Evolutionary conservation across 805 yeast genomes (phyloP).

Genomic region (Kuraishia molischiana): DNA sequence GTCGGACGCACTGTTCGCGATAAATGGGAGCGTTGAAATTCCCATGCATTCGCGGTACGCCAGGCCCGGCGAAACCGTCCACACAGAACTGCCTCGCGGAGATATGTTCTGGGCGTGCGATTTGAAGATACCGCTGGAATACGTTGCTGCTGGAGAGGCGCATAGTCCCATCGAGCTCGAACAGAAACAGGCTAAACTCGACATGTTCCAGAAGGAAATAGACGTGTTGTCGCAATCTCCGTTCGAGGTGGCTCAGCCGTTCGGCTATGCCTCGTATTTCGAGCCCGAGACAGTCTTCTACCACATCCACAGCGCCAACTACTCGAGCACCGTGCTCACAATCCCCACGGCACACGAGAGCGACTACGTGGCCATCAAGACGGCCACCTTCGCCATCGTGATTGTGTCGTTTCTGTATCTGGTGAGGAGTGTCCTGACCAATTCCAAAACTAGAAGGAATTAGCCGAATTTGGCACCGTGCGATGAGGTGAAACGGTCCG

Average conservation of each 20-base stretch:
- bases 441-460: too few species aligned
- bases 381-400: neutral
- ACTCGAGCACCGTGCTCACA: neutral
- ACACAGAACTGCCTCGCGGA: neutral
- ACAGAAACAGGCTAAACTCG: neutral
- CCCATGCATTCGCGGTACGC: slow-evolving; percentile 22
- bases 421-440: neutral
- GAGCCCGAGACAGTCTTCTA: slow-evolving; percentile 4
- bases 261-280: slow-evolving; percentile 4
- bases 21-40: slow-evolving; percentile 11
- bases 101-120: slow-evolving; percentile 3
- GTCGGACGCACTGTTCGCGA: slow-evolving; percentile 8
- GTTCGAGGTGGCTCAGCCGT: neutral
- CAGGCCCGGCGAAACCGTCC: slow-evolving; percentile 8
- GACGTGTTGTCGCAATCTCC: slow-evolving; percentile 1
- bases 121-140: neutral
- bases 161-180: neutral
- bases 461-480: too few species aligned
- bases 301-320: neutral
- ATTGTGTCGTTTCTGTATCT: too few species aligned
- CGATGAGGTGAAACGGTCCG: too few species aligned
- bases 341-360: neutral
- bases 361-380: neutral
- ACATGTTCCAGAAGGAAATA: slow-evolving; percentile 1
- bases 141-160: neutral